These are phyloP conservation scores for Marasmius oreades DNA, from an alignment of 1,284 basidiomycete genomes.

Conservation along the genomic window DNA sequence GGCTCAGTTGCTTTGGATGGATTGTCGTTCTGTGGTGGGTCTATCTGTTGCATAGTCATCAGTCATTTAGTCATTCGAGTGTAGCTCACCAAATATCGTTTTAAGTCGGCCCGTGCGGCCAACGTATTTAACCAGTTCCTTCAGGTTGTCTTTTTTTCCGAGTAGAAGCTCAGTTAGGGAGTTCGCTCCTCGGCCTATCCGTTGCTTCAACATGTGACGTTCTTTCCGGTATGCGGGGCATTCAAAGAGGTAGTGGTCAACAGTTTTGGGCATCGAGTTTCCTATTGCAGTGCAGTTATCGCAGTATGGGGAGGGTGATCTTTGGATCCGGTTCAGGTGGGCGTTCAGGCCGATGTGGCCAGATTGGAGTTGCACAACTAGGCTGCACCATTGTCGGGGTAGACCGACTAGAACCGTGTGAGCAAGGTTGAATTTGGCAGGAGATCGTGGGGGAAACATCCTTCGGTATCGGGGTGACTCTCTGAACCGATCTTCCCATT, in stretches of 20 bases:
- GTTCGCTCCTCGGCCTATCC: slow-evolving; percentile 1
- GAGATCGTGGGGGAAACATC: background rate
- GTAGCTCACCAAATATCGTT: background rate
- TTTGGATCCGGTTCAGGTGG: slow-evolving; percentile 17
- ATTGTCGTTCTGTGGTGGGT: background rate
- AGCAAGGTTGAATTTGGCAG: background rate
- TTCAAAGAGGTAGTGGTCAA: slow-evolving; percentile 17
- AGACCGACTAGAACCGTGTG: slow-evolving; percentile 18
- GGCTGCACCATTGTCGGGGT: slow-evolving; percentile 16
- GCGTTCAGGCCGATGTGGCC: slow-evolving; percentile 19
- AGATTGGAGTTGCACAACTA: slow-evolving; percentile 23
- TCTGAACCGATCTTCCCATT: background rate
- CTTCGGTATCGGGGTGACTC: background rate
- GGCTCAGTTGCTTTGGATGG: background rate
- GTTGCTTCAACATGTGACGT: background rate
- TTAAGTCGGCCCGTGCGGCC: background rate
- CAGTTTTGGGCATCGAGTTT: slow-evolving; percentile 11
- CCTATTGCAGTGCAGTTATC: slow-evolving; percentile 10
- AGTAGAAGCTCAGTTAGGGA: background rate
- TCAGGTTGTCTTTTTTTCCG: background rate
- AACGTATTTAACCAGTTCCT: background rate
- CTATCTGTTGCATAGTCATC: background rate
- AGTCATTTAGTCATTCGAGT: background rate
- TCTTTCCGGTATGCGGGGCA: slow-evolving; percentile 14
- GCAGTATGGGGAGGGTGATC: slow-evolving; percentile 16